Evolutionary conservation across 2,329 filamentous ascomycete species (phyloP), one percentile per base, ranked within the genome.

Genomic region (Coniella lustricola): DNA sequence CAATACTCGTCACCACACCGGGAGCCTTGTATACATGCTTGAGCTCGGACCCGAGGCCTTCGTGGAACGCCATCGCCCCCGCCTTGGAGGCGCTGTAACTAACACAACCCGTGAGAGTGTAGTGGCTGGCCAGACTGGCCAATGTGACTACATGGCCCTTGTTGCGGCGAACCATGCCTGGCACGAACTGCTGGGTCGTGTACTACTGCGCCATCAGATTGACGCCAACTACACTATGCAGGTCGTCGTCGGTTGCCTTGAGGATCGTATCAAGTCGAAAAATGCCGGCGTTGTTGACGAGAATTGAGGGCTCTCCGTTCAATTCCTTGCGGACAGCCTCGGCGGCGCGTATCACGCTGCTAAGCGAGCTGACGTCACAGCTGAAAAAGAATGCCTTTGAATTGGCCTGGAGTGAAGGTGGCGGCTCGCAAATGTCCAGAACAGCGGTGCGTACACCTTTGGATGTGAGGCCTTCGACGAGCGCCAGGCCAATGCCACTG

Each of bases 121-220:
- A 54, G 57, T 75, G 79, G 20, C 71, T 74, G 0, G 78, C 77
- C 34, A 77, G 64, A 12, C 71, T 75, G 12, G 79, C 76, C 29
- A 83, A 69, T 0, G 77, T 82, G 34, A 83, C 73, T 35, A 83
- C 60, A 67, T 81, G 79, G 21, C 80, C 79, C 62, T 83, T 79
- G 62, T 82, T 77, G 3, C 59, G 56, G n/a, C 62, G 55, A 34
- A 79, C 62, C 70, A 83, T 80, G 38, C 61, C 56, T 0, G 79
- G 79, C 1, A 83, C 64, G 60, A 82, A 82, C 50, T 77, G 70
- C 56, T 76, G 73, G 1, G 72, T 64, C 8, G 80, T 68, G 62
- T 72, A 74, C 67, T 77, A 81, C 0, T 42, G 14, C 13, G 50
- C 46, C 42, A 52, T 34, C 12, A 52, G n/a, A 14, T 52, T 52